Percentiles rank a stretch among this genome's conserved stretches.
These are phyloP conservation scores for Plantago ovata DNA, from an alignment of 257 asterid species.

Conservation along the genomic window DNA sequence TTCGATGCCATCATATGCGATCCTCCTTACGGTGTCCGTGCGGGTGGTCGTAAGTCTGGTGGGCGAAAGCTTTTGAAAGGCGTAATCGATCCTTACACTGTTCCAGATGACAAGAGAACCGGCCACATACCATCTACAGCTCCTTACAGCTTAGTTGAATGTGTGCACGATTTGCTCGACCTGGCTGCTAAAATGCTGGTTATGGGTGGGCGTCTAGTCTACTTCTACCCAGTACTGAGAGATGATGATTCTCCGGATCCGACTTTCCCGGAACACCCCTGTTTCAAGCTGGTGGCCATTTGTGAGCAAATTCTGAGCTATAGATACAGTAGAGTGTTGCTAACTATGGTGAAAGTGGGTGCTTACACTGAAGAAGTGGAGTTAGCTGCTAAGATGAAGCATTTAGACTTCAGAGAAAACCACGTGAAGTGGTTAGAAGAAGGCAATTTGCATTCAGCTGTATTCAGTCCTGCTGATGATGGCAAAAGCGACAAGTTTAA, in stretches of 20 bases:
- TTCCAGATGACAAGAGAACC: slow-evolving; percentile 85
- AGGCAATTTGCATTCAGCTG: slow-evolving; percentile 91
- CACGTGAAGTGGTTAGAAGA: slow-evolving; percentile 96
- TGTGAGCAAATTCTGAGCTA: slow-evolving; percentile 91
- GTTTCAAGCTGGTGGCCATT: slow-evolving; percentile 61
- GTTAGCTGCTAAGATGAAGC: slow-evolving; percentile 58
- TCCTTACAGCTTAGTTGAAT: slow-evolving; percentile 87
- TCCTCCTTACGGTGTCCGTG: slow-evolving; percentile 99
- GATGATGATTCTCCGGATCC: slow-evolving; percentile 58
- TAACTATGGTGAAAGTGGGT: slow-evolving; percentile 66
- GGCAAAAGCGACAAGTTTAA: slow-evolving; percentile 40
- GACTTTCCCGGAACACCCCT: slow-evolving; percentile 83
- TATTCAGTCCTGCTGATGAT: slow-evolving; percentile 67
- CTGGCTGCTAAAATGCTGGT: slow-evolving; percentile 90
- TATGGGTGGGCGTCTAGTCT: slow-evolving; percentile 86
- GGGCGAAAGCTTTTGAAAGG: slow-evolving; percentile 99
- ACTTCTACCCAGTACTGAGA: slow-evolving; percentile 83
- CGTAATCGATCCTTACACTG: slow-evolving; percentile 68
- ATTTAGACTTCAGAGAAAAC: slow-evolving; percentile 72
- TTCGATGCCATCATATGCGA: slow-evolving; percentile 97
- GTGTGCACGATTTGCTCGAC: slow-evolving; percentile 95
- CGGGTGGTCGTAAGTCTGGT: slow-evolving; percentile 99
- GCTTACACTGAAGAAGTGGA: slow-evolving; percentile 69
- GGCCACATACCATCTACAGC: slow-evolving; percentile 98
- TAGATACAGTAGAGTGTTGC: slow-evolving; percentile 78